Conservation (phyloP, 305 asterid species). For the Solanum hybrid region DNA sequence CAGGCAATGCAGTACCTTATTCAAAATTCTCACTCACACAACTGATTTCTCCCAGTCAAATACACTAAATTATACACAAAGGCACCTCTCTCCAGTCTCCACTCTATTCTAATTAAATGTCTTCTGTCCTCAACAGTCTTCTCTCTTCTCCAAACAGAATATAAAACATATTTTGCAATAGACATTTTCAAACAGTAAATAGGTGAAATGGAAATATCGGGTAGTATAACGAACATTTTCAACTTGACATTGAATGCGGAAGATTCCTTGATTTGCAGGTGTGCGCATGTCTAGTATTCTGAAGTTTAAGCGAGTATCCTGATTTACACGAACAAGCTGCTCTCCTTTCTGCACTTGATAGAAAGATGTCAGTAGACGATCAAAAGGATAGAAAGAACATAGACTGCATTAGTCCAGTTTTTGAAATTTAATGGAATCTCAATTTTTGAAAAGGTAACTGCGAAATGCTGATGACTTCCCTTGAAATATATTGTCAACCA, state of each 20-base stretch:
- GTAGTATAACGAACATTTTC: constrained; percentile 54
- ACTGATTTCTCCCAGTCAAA: neutral
- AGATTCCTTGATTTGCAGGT: constrained; percentile 84
- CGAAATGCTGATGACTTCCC: neutral
- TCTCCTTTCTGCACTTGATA: constrained; percentile 56
- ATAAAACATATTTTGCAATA: neutral
- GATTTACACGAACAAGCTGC: constrained; percentile 77
- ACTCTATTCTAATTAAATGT: neutral
- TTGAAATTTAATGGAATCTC: neutral
- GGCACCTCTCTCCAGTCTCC: neutral
- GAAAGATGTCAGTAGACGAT: neutral
- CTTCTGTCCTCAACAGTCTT: neutral
- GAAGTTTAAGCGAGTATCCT: constrained; percentile 78
- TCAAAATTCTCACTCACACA: neutral
- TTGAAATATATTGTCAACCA: neutral
- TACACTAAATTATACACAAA: neutral
- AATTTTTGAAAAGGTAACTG: neutral
- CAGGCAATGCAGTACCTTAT: neutral
- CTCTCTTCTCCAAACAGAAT: neutral
- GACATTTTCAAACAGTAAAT: neutral
- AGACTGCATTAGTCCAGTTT: neutral
- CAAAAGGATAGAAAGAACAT: neutral
- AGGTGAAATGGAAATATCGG: neutral
- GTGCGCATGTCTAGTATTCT: constrained; percentile 83
- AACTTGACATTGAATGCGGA: constrained; percentile 62